Conservation (phyloP, 345 rosid genomes). For the Pelargonium nanum region DNA sequence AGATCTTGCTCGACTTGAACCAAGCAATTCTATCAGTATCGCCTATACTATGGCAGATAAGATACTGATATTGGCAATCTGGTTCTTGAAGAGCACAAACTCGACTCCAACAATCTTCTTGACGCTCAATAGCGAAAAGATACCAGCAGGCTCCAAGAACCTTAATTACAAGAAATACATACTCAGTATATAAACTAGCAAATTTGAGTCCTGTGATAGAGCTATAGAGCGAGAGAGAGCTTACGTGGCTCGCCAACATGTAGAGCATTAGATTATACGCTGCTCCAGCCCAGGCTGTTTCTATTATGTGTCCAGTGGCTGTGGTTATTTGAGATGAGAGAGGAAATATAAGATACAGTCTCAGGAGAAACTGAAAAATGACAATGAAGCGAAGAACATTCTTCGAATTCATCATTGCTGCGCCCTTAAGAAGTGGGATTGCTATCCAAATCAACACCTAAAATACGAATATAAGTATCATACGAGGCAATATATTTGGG, state of each 20-base stretch:
- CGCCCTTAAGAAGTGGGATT: constrained; percentile 27
- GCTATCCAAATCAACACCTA: constrained; percentile 45
- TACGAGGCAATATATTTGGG: not conserved
- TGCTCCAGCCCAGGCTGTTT: constrained; percentile 51
- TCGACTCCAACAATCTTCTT: constrained; percentile 39
- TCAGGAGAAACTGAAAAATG: constrained; percentile 35
- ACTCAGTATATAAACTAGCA: too few relatives aligned
- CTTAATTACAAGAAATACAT: constrained; percentile 11
- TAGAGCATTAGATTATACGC: constrained; percentile 41
- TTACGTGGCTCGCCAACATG: constrained; percentile 49
- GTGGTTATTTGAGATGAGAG: constrained; percentile 33
- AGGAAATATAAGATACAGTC: constrained; percentile 46
- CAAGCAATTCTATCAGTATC: constrained; percentile 20
- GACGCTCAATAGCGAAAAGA: constrained; percentile 34
- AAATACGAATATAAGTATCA: not conserved
- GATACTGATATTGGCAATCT: constrained; percentile 17
- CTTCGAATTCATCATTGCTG: constrained; percentile 15
- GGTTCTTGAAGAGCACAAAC: constrained; percentile 15
- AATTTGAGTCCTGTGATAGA: too few relatives aligned
- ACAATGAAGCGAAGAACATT: constrained; percentile 26
- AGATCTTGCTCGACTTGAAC: constrained; percentile 24
- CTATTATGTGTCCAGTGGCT: constrained; percentile 31
- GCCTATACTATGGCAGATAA: constrained; percentile 22
- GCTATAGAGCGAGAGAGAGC: not conserved
- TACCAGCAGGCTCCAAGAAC: constrained; percentile 43